phyloP scores from a whole-genome alignment of 371 early-diverging fungal genomes.

The Batrachochytrium dendrobatidis region DNA sequence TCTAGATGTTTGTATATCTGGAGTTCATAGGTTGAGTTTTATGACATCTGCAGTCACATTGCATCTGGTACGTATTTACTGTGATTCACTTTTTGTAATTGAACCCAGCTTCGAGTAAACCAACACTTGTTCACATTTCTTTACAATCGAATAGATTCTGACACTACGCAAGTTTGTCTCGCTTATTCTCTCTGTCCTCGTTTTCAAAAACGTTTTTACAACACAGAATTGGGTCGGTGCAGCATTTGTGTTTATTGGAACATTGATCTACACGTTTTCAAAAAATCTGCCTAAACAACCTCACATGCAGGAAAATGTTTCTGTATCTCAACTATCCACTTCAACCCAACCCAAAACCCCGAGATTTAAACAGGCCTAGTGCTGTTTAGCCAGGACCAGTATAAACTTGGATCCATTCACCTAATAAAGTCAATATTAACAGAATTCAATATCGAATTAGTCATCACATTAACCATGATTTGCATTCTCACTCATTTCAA shows the following conservation, averaged over 20 bases:
- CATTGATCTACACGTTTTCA: conserved; percentile 52
- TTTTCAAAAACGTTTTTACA: conserved; percentile 71
- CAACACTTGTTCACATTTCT: not conserved
- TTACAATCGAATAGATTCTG: conserved; percentile 38
- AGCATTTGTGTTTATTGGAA: conserved; percentile 65
- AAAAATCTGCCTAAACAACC: not conserved
- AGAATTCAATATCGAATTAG: conserved; percentile 4
- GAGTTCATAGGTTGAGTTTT: conserved; percentile 75
- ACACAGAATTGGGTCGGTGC: conserved; percentile 60
- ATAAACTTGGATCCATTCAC: conserved; percentile 19
- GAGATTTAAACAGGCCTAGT: not conserved
- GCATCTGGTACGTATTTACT: conserved; percentile 48
- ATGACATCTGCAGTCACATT: conserved; percentile 71
- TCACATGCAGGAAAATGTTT: not conserved
- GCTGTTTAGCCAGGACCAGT: conserved; percentile 5
- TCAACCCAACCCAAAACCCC: not conserved
- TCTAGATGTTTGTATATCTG: conserved; percentile 62
- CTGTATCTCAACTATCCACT: not conserved
- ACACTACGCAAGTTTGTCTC: conserved; percentile 79
- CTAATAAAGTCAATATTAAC: not conserved
- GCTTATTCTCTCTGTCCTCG: conserved; percentile 70
- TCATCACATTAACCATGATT: not conserved
- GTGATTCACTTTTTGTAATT: not conserved
- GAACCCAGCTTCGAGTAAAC: not conserved
- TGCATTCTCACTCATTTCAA: no score